These are phyloP conservation scores for Lotmaria passim DNA, from an alignment of 208 protist genomes.

Conservation along the genomic window DNA sequence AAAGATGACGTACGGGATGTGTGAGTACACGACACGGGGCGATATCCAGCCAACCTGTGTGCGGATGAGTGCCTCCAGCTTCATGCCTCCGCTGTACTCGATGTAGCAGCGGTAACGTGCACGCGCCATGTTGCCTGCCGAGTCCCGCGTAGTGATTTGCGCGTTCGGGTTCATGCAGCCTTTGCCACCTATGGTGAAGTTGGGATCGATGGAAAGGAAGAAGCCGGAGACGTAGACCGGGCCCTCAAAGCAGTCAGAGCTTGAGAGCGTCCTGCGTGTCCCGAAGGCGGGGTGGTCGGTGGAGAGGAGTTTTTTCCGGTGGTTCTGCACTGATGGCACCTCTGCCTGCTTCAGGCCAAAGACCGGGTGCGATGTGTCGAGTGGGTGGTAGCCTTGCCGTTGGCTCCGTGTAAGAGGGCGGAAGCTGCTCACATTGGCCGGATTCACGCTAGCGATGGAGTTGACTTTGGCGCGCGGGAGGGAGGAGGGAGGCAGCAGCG, in stretches of 20 bases:
- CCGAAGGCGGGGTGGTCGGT: conserved; percentile 82
- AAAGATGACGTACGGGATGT: conserved; percentile 76
- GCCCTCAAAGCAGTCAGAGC: conserved; percentile 61
- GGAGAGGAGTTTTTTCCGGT: conserved; percentile 44
- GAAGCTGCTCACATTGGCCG: conserved; percentile 25
- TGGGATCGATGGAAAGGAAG: conserved; percentile 82
- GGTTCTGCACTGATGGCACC: conserved; percentile 26
- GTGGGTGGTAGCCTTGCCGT: conserved; percentile 40
- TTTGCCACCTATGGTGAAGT: conserved; percentile 53
- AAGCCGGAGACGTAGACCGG: conserved; percentile 80
- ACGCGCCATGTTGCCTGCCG: conserved; percentile 75
- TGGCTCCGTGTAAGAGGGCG: conserved; percentile 35
- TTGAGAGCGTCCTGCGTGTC: conserved; percentile 48
- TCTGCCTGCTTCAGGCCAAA: conserved; percentile 75
- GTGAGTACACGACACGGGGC: conserved; percentile 75
- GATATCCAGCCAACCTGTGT: conserved; percentile 89
- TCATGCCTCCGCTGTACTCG: conserved; percentile 57
- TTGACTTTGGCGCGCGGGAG: conserved; percentile 1
- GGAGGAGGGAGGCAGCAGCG: background rate
- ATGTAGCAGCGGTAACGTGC: conserved; percentile 79
- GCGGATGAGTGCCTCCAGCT: conserved; percentile 79
- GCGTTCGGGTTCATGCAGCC: conserved; percentile 86
- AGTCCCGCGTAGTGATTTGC: conserved; percentile 78
- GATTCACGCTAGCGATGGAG: conserved; percentile 42
- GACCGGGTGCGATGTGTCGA: conserved; percentile 66